Evolutionary conservation across 2,329 filamentous ascomycete genomes (phyloP).

Genomic region (Blastomyces parvus): DNA sequence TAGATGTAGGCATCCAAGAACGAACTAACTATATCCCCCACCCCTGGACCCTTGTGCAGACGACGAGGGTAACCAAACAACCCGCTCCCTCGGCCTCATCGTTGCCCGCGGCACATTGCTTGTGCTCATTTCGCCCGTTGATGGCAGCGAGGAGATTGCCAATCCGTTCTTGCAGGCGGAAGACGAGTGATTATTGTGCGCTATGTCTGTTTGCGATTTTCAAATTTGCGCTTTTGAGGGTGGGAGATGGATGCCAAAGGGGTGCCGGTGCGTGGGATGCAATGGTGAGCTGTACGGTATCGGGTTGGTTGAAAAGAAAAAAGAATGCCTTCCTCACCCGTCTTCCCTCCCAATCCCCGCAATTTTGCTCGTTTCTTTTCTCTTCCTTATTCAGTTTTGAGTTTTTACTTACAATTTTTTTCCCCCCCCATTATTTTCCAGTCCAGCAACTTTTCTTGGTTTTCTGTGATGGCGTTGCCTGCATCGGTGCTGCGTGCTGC

Average conservation of each 20-base stretch:
- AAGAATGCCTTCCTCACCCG: background rate
- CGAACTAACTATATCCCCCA: slow-evolving; percentile 4
- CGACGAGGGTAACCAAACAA: slow-evolving; percentile 80
- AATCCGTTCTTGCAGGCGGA: slow-evolving; percentile 80
- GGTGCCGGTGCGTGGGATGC: too few species aligned
- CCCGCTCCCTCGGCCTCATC: slow-evolving; percentile 70
- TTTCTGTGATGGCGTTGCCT: background rate
- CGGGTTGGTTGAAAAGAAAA: too few species aligned
- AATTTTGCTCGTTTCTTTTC: background rate
- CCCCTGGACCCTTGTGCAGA: slow-evolving; percentile 46
- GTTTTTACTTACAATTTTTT: too few species aligned
- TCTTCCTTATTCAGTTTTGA: too few species aligned
- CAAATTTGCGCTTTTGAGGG: background rate
- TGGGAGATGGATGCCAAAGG: too few species aligned
- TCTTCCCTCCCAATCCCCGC: too few species aligned
- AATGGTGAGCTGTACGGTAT: too few species aligned
- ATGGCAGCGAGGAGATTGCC: slow-evolving; percentile 90
- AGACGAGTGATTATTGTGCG: slow-evolving; percentile 32
- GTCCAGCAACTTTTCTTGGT: background rate
- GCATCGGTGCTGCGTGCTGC: background rate
- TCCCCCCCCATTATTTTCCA: background rate
- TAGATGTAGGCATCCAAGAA: too few species aligned
- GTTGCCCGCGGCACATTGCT: slow-evolving; percentile 88
- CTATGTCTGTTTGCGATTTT: background rate
- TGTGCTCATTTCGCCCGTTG: slow-evolving; percentile 82